These are phyloP conservation scores for Porcisia hertigi DNA, from an alignment of 208 protist genomes.

Conservation along the genomic window DNA sequence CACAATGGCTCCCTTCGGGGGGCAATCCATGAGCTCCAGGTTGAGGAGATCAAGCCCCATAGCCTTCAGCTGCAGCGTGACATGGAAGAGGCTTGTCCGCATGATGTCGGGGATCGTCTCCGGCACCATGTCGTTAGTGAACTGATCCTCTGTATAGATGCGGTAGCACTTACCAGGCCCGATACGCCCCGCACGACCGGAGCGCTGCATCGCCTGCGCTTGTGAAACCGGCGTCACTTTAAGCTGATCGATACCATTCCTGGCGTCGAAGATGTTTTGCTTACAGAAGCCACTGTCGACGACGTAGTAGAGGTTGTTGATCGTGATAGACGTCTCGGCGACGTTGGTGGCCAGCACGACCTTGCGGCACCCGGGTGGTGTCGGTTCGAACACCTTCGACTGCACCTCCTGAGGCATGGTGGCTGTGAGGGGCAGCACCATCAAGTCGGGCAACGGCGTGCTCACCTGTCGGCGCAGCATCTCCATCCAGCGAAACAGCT, in stretches of 20 bases:
- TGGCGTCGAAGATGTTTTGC: slow-evolving; percentile 97
- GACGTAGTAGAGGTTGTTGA: slow-evolving; percentile 99
- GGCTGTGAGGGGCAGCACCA: slow-evolving; percentile 98
- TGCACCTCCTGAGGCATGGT: slow-evolving; percentile 98
- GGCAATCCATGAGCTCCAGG: slow-evolving; percentile 98
- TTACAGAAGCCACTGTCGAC: slow-evolving; percentile 98
- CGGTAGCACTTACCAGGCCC: slow-evolving; percentile 97
- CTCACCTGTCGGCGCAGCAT: slow-evolving; percentile 52
- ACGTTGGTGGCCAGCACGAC: slow-evolving; percentile 99
- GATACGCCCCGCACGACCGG: slow-evolving; percentile 95
- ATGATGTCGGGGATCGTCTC: slow-evolving; percentile 98
- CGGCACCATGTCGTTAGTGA: slow-evolving; percentile 94
- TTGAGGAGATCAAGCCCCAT: slow-evolving; percentile 98
- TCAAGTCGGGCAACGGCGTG: slow-evolving; percentile 87
- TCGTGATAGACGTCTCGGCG: slow-evolving; percentile 99
- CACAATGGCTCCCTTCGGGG: slow-evolving; percentile 94
- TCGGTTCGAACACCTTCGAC: slow-evolving; percentile 98
- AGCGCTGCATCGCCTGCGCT: slow-evolving; percentile 96
- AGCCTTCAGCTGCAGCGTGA: slow-evolving; percentile 97
- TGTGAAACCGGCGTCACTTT: slow-evolving; percentile 97
- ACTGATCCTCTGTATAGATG: slow-evolving; percentile 97
- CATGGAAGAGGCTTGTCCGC: slow-evolving; percentile 97
- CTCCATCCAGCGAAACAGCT: slow-evolving; percentile 93
- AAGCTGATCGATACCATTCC: slow-evolving; percentile 97
- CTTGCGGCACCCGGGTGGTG: slow-evolving; percentile 92